Evolutionary conservation across 2,329 filamentous ascomycete species (phyloP), one percentile per base, ranked within the genome.

Genomic region (Calonectria fujianensis): DNA sequence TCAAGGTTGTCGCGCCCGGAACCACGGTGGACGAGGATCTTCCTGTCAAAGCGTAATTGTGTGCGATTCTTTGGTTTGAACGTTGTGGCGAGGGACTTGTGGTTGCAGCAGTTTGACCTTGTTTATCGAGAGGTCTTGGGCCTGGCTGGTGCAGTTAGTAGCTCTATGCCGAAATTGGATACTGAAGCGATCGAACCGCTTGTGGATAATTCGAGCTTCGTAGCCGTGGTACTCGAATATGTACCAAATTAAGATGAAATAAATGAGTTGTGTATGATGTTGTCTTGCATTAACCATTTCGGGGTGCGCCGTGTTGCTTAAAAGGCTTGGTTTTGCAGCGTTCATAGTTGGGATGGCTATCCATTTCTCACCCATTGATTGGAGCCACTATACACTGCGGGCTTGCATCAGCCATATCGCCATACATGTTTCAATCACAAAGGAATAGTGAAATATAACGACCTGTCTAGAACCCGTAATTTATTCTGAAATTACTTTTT

Each of bases 1-100:
- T 88, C 54, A 88, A 87, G 81, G 82, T 88, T 20, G 61, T 48
- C 27, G 73, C 73, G 1, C 77, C 77, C 9, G 74, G 71, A 27
- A 27, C 29, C n/a, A 20, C 64, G 20, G 29, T 29, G 2, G 20
- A 5, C 7, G 27, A 67, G 31, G 70, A 72, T 31, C 11, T 70
- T 59, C 24, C 48, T 27, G 57, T 63, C 6, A 63, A 63, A 11
- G 35, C 5, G 11, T 63, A 63, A 7, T 63, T 48, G 45, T 11
- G 45, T 24, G 45, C n/a, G 45, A 24, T 4, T 48, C 24, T 48
- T 4, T n/a, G 24, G 24, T 48, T 48, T 24, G n/a, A 48, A 24
- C 20, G 9, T 24, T n/a, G n/a, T 4, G 45, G 6, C 10, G 10
- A 24, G n/a, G 45, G 8, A 48, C 5, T 48, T 48, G 41, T 24